A percentile compares a stretch with the other conserved stretches of the same genome.
These are phyloP conservation scores for Nicotiana undulata DNA, from an alignment of 257 asterid species.

Conservation along the genomic window DNA sequence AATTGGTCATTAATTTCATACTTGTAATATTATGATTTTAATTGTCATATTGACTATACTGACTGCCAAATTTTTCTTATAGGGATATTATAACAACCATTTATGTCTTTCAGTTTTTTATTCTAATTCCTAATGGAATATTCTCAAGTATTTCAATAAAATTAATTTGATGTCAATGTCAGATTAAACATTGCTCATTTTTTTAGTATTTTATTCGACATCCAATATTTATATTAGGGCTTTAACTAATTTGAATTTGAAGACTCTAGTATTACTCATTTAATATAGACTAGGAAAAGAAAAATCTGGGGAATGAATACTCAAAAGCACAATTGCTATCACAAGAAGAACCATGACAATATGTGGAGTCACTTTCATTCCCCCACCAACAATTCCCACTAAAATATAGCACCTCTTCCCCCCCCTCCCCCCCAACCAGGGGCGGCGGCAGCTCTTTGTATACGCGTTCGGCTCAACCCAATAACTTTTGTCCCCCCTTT, in stretches of 20 bases:
- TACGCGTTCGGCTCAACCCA: no score
- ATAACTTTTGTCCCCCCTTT: no score
- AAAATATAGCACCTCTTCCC: background rate
- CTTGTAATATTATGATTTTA: background rate
- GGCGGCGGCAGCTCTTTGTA: no score
- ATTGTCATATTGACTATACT: background rate
- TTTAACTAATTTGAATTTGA: no score
- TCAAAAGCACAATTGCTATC: background rate
- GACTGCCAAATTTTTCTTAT: background rate
- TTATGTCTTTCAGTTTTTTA: background rate
- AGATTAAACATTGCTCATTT: background rate
- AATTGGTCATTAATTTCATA: background rate
- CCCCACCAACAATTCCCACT: background rate
- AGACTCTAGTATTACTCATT: no score
- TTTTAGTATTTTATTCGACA: no score
- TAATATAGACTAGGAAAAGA: no score
- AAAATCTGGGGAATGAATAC: background rate
- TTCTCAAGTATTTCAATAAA: background rate
- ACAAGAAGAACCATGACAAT: background rate
- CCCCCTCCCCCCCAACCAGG: no score
- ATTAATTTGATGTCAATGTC: background rate
- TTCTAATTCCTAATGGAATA: background rate
- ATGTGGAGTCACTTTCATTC: background rate
- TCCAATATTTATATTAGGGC: no score
- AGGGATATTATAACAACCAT: background rate